Evolutionary conservation across 345 rosid species (phyloP).

Genomic region (Gossypium turneri): DNA sequence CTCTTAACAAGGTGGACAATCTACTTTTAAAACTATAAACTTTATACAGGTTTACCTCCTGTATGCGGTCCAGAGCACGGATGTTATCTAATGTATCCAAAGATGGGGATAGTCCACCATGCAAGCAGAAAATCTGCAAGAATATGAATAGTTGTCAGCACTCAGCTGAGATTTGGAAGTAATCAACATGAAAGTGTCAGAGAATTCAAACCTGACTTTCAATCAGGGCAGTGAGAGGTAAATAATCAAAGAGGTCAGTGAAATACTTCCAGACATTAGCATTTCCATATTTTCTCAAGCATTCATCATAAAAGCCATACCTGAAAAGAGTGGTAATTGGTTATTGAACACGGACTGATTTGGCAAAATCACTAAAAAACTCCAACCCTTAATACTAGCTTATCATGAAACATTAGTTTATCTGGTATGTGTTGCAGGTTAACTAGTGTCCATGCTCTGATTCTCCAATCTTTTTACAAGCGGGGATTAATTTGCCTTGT

Average conservation of each 20-base stretch:
- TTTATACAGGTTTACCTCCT: slow-evolving; percentile 49
- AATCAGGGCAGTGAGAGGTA: slow-evolving; percentile 55
- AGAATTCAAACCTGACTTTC: slow-evolving; percentile 53
- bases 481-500: background rate
- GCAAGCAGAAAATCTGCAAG: slow-evolving; percentile 67
- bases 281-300: slow-evolving; percentile 63
- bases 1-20: background rate
- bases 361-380: background rate
- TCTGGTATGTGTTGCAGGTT: background rate
- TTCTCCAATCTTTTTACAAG: background rate
- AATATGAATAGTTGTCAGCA: slow-evolving; percentile 10
- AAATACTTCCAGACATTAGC: slow-evolving; percentile 62
- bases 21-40: background rate
- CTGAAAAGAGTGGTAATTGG: slow-evolving; percentile 29
- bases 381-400: background rate
- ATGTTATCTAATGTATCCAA: slow-evolving; percentile 80
- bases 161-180: slow-evolving; percentile 13
- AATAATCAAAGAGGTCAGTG: slow-evolving; percentile 59
- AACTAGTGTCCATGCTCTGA: background rate
- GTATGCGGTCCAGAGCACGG: slow-evolving; percentile 81
- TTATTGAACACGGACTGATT: background rate
- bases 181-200: background rate
- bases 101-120: slow-evolving; percentile 89
- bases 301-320: slow-evolving; percentile 61
- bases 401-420: background rate